phyloP scores from a whole-genome alignment of 257 asterid genomes.

The Penstemon newberryi region DNA sequence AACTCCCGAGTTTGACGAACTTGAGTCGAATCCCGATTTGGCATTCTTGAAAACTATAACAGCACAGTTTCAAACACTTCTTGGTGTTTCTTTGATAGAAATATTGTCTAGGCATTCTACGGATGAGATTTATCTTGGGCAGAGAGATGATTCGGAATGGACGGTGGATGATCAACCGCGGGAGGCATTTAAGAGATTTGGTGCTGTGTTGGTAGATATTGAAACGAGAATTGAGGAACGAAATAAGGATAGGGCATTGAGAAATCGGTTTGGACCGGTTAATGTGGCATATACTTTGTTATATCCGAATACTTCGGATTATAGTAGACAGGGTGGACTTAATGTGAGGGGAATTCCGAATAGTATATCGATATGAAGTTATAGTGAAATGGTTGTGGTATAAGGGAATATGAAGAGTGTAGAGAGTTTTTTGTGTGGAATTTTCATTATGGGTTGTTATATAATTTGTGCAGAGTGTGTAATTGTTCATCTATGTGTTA shows the following conservation, averaged over 20 bases:
- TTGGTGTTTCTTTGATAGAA: slow-evolving; percentile 68
- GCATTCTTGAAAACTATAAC: slow-evolving; percentile 72
- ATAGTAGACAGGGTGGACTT: slow-evolving; percentile 52
- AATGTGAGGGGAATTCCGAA: slow-evolving; percentile 79
- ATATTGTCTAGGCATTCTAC: slow-evolving; percentile 67
- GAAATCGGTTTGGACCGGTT: slow-evolving; percentile 65
- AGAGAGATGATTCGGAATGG: slow-evolving; percentile 61
- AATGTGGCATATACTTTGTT: slow-evolving; percentile 56
- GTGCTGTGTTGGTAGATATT: slow-evolving; percentile 37
- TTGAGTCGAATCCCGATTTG: slow-evolving; percentile 49
- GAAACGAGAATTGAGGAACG: slow-evolving; percentile 43
- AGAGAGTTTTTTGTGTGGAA: neutral
- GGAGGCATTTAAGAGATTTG: slow-evolving; percentile 54
- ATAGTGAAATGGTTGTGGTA: neutral
- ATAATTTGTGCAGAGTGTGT: neutral
- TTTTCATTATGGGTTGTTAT: slow-evolving; percentile 2
- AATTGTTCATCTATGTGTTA: neutral
- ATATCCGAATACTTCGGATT: slow-evolving; percentile 49
- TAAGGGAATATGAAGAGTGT: no score
- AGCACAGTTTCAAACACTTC: slow-evolving; percentile 66
- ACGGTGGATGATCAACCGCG: slow-evolving; percentile 39
- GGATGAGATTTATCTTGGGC: slow-evolving; percentile 75
- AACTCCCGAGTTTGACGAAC: slow-evolving; percentile 54
- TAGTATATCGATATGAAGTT: slow-evolving; percentile 60
- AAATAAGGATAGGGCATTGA: slow-evolving; percentile 37